Evolutionary conservation across 768 basidiomycete genomes (phyloP), one percentile per base, ranked within the genome.

Genomic region (Suillus sp.): DNA sequence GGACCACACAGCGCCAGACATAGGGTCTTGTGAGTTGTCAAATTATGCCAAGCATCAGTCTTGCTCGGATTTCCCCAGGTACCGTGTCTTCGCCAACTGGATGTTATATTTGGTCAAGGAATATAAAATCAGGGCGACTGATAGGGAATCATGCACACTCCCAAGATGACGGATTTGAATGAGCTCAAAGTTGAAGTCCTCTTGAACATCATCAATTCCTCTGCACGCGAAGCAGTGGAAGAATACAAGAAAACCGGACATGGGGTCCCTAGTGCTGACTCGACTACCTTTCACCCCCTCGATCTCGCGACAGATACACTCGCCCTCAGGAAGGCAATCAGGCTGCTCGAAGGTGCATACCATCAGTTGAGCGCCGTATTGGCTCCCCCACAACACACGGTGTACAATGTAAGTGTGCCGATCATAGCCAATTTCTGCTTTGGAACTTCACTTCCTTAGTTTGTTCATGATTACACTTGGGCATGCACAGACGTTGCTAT

Each of bases 151-250:
- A 18, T 8, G 4, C 25, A 16, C 48, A 20, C 50, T 13, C n/a
- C 9, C 20, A 30, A 38, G n/a, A 22, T 60, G 38, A 18, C 22
- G 13, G 45, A 48, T 10, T 22, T 16, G 60, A 50, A 37, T 30
- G 72, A 71, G 65, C 63, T 68, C n/a, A 69, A 76, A 16, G 67
- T 78, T 34, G 66, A 68, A 59, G 69, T 70, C 1, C 69, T 77
- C 53, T 70, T 78, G 50, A 67, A 66, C 14, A 73, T 77, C 18
- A 74, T 77, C 65, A 72, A 69, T 37, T 62, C 64, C 2, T 68
- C 77, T 22, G 69, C 75, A n/a, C 68, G 67, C 14, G 65, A 73
- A 47, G 70, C 70, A 13, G 71, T 73, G 8, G 57, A 61, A 20
- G 71, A 69, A 40, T 74, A 73, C 62, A 73, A 69, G 59, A 72